These are phyloP conservation scores for Wallacemonas sp. DNA, from an alignment of 208 protist genomes.

Conservation along the genomic window DNA sequence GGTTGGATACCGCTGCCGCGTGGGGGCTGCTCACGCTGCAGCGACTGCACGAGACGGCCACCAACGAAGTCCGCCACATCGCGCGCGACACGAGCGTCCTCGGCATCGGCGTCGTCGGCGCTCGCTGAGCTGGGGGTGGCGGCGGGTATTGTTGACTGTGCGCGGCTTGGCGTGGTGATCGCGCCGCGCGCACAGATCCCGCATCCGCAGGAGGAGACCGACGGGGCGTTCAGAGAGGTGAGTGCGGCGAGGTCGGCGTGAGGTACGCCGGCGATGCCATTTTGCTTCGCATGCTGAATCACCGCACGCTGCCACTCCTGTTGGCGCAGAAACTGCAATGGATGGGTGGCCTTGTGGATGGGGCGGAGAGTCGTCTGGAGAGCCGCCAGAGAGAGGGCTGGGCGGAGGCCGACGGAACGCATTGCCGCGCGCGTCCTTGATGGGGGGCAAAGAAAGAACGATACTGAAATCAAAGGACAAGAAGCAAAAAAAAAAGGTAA, in stretches of 20 bases:
- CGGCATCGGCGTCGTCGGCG: neutral
- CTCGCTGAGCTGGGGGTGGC: neutral
- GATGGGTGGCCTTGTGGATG: neutral
- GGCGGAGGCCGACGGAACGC: neutral
- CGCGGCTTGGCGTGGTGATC: neutral
- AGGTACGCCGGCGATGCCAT: constrained; percentile 1
- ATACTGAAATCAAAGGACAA: neutral
- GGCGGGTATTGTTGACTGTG: neutral
- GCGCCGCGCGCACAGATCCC: neutral
- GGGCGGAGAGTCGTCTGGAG: neutral
- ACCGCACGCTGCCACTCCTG: constrained; percentile 5
- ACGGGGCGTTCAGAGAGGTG: neutral
- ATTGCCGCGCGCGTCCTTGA: neutral
- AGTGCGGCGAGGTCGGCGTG: neutral
- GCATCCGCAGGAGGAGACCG: neutral
- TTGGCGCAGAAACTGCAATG: neutral
- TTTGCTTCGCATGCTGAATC: constrained; percentile 5
- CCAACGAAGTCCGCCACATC: constrained; percentile 33
- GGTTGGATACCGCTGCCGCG: constrained; percentile 71
- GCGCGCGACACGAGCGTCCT: constrained; percentile 7
- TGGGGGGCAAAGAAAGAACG: neutral
- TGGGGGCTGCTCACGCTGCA: constrained; percentile 58
- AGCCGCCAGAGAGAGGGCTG: neutral
- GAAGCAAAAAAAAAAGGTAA: constrained; percentile 8
- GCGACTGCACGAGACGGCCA: constrained; percentile 48